These are phyloP conservation scores for Epichloe aotearoae DNA, from an alignment of 2,329 filamentous ascomycete genomes.

Conservation along the genomic window DNA sequence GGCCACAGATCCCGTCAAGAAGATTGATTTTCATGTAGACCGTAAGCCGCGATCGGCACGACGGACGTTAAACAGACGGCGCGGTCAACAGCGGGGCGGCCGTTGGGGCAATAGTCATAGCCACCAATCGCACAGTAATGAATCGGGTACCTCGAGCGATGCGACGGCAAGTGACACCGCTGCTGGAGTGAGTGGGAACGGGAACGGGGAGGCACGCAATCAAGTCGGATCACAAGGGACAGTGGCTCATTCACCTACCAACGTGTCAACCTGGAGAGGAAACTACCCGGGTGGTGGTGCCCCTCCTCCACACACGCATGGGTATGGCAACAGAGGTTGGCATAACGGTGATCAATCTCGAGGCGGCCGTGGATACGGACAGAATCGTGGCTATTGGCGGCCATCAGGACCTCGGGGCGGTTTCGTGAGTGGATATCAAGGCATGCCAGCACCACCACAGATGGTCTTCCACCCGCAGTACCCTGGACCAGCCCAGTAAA, in stretches of 20 bases:
- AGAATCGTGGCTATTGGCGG: constrained; percentile 3
- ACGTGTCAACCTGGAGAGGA: background rate
- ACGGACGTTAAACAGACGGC: constrained; percentile 12
- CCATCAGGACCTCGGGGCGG: background rate
- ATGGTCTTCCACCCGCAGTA: background rate
- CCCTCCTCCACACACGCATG: background rate
- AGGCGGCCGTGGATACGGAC: constrained; percentile 8
- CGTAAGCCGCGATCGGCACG: constrained; percentile 26
- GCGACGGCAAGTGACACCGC: background rate
- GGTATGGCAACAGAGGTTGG: constrained; percentile 2
- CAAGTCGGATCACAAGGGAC: background rate
- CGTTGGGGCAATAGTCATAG: constrained; percentile 5
- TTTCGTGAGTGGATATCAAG: background rate
- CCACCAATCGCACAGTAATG: background rate
- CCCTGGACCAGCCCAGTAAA: background rate
- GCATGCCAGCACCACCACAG: background rate
- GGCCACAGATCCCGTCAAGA: constrained; percentile 53
- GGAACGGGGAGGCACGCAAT: background rate
- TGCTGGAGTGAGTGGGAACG: background rate
- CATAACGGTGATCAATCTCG: constrained; percentile 7
- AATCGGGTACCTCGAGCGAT: constrained; percentile 1
- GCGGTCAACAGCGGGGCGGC: constrained; percentile 13
- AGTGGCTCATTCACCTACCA: background rate
- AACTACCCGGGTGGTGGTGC: background rate
- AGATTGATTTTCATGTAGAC: constrained; percentile 50